phyloP scores from a whole-genome alignment of 2,329 filamentous ascomycete species.

The Cladosporium sp. region DNA sequence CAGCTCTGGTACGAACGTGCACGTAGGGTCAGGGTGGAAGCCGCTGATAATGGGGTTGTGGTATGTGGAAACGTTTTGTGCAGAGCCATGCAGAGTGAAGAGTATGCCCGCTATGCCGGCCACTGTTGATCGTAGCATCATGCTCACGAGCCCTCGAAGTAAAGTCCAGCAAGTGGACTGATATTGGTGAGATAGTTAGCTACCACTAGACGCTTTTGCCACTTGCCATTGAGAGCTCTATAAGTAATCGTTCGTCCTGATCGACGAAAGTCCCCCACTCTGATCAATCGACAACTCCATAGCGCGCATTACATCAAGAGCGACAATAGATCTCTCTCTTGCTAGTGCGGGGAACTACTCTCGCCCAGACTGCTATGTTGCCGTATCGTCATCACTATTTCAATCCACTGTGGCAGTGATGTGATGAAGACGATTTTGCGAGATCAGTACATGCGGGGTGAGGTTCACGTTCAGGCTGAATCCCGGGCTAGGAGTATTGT shows the following conservation, averaged over 20 bases:
- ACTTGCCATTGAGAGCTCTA: neutral
- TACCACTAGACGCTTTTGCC: neutral
- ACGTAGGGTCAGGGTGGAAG: conserved; percentile 49
- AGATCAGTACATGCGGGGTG: neutral
- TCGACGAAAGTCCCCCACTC: neutral
- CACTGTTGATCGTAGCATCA: neutral
- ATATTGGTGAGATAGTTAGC: neutral
- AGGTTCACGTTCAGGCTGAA: neutral
- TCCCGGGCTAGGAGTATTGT: neutral
- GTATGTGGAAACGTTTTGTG: conserved; percentile 22
- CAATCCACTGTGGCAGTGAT: neutral
- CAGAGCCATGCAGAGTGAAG: neutral
- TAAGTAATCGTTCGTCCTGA: neutral
- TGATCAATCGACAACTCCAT: neutral
- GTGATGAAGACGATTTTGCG: neutral
- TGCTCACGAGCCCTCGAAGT: neutral
- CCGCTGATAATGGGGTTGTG: conserved; percentile 49
- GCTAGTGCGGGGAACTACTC: neutral
- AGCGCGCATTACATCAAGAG: neutral
- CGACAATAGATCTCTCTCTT: neutral
- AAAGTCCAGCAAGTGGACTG: neutral
- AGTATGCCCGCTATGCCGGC: neutral
- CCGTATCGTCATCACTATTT: neutral
- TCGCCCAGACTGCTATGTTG: neutral
- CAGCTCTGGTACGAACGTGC: conserved; percentile 48